These are phyloP conservation scores for Hymenotorrendiella dingleyae DNA, from an alignment of 2,329 filamentous ascomycete genomes.

Conservation along the genomic window DNA sequence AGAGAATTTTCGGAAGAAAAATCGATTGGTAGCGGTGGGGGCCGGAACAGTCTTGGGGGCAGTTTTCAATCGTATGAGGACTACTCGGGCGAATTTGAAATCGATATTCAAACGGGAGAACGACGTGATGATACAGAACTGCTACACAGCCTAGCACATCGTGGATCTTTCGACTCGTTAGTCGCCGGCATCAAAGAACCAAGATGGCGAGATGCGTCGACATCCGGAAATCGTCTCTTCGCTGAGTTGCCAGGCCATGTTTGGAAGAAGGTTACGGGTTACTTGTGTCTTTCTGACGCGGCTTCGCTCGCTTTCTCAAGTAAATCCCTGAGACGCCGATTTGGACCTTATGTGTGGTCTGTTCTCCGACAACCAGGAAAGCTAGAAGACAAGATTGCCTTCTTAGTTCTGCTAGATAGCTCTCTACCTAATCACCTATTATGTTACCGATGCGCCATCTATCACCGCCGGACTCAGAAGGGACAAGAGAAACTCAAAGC, in stretches of 20 bases:
- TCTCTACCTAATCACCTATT: conserved; percentile 49
- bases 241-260: conserved; percentile 38
- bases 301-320: conserved; percentile 44
- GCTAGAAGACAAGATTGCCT: conserved; percentile 39
- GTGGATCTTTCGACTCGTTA: conserved; percentile 25
- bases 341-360: conserved; percentile 37
- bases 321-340: conserved; percentile 38
- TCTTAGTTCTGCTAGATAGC: conserved; percentile 45
- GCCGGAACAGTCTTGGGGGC: background rate
- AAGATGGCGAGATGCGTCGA: conserved; percentile 11
- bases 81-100: background rate
- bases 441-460: conserved; percentile 51
- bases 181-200: conserved; percentile 3
- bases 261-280: conserved; percentile 40
- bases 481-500: conserved; percentile 49
- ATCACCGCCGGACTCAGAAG: conserved; percentile 46
- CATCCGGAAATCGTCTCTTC: conserved; percentile 36
- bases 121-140: conserved; percentile 28
- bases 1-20: background rate
- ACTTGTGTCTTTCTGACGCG: conserved; percentile 39
- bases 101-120: conserved; percentile 29
- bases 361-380: conserved; percentile 38
- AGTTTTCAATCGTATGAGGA: background rate
- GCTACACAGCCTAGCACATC: conserved; percentile 27
- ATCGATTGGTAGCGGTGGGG: background rate